Conservation (phyloP, 23 red algal genomes). For the Gracilariopsis chorda region DNA sequence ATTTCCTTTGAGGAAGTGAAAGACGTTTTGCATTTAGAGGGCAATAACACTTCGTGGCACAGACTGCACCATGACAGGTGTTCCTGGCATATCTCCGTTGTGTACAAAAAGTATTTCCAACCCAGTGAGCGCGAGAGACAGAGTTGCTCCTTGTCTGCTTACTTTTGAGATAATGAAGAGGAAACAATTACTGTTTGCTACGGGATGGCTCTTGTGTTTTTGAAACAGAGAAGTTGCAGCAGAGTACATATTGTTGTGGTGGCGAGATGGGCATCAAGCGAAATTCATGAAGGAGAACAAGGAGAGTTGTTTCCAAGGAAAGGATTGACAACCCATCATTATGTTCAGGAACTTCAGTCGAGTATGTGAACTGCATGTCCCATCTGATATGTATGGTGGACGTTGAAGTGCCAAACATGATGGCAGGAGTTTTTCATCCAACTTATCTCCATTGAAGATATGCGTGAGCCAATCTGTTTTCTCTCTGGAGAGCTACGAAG, state of each 20-base stretch:
- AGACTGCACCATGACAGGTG: not conserved
- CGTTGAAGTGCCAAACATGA: not conserved
- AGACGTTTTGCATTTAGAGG: not conserved
- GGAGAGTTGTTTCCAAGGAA: not conserved
- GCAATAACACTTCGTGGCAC: not conserved
- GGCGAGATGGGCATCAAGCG: not conserved
- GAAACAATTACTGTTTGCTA: not conserved
- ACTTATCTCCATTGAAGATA: slow-evolving; percentile 9
- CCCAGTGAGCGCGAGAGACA: not conserved
- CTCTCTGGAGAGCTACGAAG: not conserved
- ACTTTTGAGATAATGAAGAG: not conserved
- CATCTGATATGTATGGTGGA: not conserved
- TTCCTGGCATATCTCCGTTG: not conserved
- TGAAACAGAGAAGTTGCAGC: not conserved
- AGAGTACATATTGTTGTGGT: not conserved
- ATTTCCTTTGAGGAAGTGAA: not conserved
- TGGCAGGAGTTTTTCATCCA: not conserved
- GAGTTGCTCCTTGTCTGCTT: not conserved
- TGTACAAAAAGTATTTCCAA: not conserved
- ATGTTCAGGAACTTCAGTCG: not conserved
- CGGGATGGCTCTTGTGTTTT: not conserved
- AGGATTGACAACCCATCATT: not conserved
- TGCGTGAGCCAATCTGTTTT: not conserved
- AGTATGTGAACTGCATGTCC: not conserved
- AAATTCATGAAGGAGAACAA: not conserved